Conservation (phyloP, 805 yeast genomes). For the Metschnikowia hibisci region DNA sequence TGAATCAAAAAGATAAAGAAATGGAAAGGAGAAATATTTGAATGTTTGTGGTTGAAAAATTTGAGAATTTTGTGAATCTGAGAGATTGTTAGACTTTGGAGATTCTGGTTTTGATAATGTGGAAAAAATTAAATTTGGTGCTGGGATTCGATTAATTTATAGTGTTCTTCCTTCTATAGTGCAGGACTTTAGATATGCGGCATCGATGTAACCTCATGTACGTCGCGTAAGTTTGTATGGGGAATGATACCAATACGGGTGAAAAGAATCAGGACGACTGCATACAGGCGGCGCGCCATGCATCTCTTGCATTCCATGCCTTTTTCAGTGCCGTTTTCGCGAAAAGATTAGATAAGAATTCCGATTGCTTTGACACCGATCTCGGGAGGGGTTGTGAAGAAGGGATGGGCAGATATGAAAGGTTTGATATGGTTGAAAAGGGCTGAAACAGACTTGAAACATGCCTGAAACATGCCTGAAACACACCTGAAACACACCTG, state of each 20-base stretch:
- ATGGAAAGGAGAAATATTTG: too few relatives aligned
- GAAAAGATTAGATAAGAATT: conserved; percentile 6
- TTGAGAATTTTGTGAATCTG: too few relatives aligned
- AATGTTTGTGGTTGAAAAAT: too few relatives aligned
- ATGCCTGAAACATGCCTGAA: too few relatives aligned
- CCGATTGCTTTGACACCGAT: background rate
- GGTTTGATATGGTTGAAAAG: too few relatives aligned
- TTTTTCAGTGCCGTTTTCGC: conserved; percentile 7
- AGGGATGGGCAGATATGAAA: too few relatives aligned
- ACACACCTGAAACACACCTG: too few relatives aligned
- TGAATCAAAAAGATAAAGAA: too few relatives aligned
- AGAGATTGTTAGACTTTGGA: too few relatives aligned
- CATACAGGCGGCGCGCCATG: conserved; percentile 3
- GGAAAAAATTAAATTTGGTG: background rate
- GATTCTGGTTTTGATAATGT: too few relatives aligned
- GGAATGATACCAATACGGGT: conserved; percentile 15
- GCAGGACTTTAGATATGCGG: background rate
- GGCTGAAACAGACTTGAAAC: too few relatives aligned
- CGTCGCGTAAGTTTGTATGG: conserved; percentile 3
- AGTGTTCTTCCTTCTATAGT: background rate
- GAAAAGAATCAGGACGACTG: conserved; percentile 16
- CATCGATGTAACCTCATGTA: background rate
- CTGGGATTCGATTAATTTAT: background rate
- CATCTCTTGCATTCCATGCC: background rate
- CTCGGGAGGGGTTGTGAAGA: too few relatives aligned